Evolutionary conservation across 805 yeast species (phyloP), one percentile per base, ranked within the genome.

Genomic region (Yamadazyma akitaensis): DNA sequence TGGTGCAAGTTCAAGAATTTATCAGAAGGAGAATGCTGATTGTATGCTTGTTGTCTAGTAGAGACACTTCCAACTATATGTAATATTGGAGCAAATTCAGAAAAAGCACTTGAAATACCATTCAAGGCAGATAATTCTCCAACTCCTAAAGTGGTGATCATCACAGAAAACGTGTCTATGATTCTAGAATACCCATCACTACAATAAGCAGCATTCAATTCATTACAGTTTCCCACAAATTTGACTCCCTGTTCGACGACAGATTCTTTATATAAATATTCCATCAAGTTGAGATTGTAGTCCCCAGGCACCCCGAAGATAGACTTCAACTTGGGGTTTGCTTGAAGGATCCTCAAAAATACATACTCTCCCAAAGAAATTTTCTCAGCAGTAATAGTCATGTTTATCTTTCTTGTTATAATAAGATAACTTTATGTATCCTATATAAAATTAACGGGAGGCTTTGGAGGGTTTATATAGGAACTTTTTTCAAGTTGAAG

Each of bases 211-310:
- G 94, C 84, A 60, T 90, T 91, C 53, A 90, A 74, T 68, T 90
- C 97, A 60, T 90, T 90, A 69, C 96, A 88, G 50, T 82, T 80
- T 19, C 96, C 96, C 40, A 87, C 73, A 88, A 95, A 89, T 67
- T 54, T 85, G 7, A 67, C 61, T 9, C 70, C 71, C 60, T 33
- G 73, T 65, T 51, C 33, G 66, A 73, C 44, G n/a, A 68, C 56
- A 7, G 63, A 49, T 6, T 60, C 62, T 8, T 77, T 65, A 57
- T 86, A 83, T 39, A 85, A 61, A 57, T 84, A 80, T 61, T 88
- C 96, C 56, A 88, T 67, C 19, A 88, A 67, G 5, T 76, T 73
- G 52, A 85, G 64, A 61, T 85, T 84, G 67, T 82, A 85, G 57
- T 85, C 91, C 28, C 92, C 94, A 1, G 92, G 91, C 19, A 85